Conservation (phyloP, 2,329 filamentous ascomycete species). For the Pyrenochaeta sp. region DNA sequence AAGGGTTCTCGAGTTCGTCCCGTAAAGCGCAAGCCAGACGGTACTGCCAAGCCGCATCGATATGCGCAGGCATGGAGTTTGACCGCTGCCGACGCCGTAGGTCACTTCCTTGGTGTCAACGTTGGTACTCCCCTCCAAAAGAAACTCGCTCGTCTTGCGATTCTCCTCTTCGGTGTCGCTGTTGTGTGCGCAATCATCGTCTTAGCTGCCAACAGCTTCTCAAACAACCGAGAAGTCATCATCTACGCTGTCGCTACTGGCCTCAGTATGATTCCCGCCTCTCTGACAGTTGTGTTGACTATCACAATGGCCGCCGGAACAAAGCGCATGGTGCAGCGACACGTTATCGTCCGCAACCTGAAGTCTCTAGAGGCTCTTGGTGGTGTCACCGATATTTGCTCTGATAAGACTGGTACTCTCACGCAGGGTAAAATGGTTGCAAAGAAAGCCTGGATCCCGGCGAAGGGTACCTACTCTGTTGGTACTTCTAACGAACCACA, state of each 20-base stretch:
- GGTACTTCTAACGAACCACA: slow-evolving; percentile 37
- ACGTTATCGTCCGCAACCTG: slow-evolving; percentile 48
- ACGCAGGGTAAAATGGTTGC: slow-evolving; percentile 47
- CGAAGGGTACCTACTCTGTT: slow-evolving; percentile 42
- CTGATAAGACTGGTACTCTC: slow-evolving; percentile 43
- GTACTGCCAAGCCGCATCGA: slow-evolving; percentile 40
- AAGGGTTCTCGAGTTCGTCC: slow-evolving; percentile 47
- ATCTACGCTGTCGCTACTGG: slow-evolving; percentile 49
- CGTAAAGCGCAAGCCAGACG: slow-evolving; percentile 50
- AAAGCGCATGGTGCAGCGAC: slow-evolving; percentile 43
- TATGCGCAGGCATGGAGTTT: slow-evolving; percentile 58
- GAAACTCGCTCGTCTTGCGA: slow-evolving; percentile 45
- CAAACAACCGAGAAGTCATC: slow-evolving; percentile 46
- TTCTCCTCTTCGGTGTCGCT: slow-evolving; percentile 42
- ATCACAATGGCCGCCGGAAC: slow-evolving; percentile 50
- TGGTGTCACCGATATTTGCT: slow-evolving; percentile 46
- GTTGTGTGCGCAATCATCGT: slow-evolving; percentile 46
- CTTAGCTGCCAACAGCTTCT: slow-evolving; percentile 44
- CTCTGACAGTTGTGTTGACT: slow-evolving; percentile 44
- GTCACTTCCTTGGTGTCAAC: slow-evolving; percentile 49
- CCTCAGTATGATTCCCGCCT: slow-evolving; percentile 47
- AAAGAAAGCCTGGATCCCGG: slow-evolving; percentile 45
- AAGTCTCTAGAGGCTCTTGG: slow-evolving; percentile 47
- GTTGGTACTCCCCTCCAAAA: slow-evolving; percentile 48
- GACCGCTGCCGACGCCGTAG: slow-evolving; percentile 53